Evolutionary conservation across 257 asterid genomes (phyloP), one percentile per base, ranked within the genome.

Genomic region (Petunia axillaris): DNA sequence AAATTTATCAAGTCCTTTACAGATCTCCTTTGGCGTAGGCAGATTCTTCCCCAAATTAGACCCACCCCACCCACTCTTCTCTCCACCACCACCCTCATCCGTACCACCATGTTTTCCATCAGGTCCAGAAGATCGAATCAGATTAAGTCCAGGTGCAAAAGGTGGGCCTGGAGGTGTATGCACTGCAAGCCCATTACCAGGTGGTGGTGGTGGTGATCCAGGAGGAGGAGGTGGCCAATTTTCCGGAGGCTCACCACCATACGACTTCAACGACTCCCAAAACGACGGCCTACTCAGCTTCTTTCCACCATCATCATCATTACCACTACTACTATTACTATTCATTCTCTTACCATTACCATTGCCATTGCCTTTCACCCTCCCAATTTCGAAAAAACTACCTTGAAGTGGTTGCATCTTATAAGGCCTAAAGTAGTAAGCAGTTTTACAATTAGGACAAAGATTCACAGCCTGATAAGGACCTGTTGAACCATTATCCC

Each of bases 121-220:
- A 3, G 85, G 81, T 73, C 90, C 85, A 10, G 92, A 14, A 41
- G 92, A 93, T 48, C 97, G 89, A 70, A 85, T 66, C 68, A 89
- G 88, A 82, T 93, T 91, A 80, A 89, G 81, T 54, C 98, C 98
- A n/a, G 97, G 97, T 6, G 96, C 91, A 85, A 89, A 90, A 80
- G 98, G 98, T 39, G 96, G 98, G 5, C 94, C 93, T 54, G 98
- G 97, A 70, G 98, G 98, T 35, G 93, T 88, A 86, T 94, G 98
- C 85, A 94, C 93, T 7, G 96, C 89, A 13, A 94, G 74, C 82
- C 97, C 97, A 84, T 90, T 91, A 11, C 90, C 91, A 14, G 90
- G 77, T 43, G 88, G 53, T 5, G 79, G 81, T 6, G 90, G 77
- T 43, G 88, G 68, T 3, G 11, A 50, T 3, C 55, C 55, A 6